Evolutionary conservation across 805 yeast genomes (phyloP), one percentile per base, ranked within the genome.

Genomic region (Lipomyces orientalis): DNA sequence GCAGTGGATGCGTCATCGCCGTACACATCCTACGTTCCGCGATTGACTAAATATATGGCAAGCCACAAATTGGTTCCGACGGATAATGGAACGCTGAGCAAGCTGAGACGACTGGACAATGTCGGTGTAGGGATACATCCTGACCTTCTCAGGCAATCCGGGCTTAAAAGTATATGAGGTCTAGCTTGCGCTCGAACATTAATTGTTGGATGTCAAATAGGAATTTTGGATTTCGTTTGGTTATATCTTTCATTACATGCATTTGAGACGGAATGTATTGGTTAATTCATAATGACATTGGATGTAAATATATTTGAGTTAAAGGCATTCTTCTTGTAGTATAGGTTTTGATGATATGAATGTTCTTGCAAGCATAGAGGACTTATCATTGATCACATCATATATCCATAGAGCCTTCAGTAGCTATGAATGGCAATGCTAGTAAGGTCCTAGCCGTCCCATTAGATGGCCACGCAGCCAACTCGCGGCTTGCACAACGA

Each of bases 21-120:
- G 37, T 46, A 25, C 46, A 39, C 12, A 12, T 16, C 3, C n/a
- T 54, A 56, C 37, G 22, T 62, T 33, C 25, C 25, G n/a, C 64
- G 64, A 2, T n/a, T 62, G 29, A 43, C 58, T 29, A 55, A 43
- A 19, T 39, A 43, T 54, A 62, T 55, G 55, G 39, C 34, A 2
- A 37, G 12, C 19, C 12, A 22, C 7, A 54, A 29, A 12, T 34
- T 54, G 29, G 25, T 37, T 22, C 60, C 60, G 10, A 16, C 52
- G n/a, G 34, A 25, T 4, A 12, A 31, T 43, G 49, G 49, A 7
- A 43, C 49, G 49, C 22, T 43, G 22, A 43, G 7, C 8, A 43
- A 3, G 25, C 49, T 43, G 49, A 43, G 49, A 3, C 19, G 49
- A 22, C 7, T 43, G 49, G 22, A 43, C 22, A 43, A 14, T 6